Percentiles rank a stretch among this genome's conserved stretches.
These are phyloP conservation scores for Pseudogymnoascus sp. DNA, from an alignment of 2,329 filamentous ascomycete species.

Conservation along the genomic window DNA sequence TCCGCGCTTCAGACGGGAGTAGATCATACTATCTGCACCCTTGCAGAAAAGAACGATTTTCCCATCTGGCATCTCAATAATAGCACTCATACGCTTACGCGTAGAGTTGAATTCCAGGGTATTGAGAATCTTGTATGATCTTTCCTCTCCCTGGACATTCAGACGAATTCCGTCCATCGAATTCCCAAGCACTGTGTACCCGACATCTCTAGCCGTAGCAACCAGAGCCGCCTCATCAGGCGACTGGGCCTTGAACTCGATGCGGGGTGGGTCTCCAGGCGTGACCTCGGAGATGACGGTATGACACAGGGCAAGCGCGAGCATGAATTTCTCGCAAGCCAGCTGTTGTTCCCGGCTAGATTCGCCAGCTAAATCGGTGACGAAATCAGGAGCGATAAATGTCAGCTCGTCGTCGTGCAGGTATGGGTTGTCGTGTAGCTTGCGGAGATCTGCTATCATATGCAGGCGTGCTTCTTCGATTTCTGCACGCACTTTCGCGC, in stretches of 20 bases:
- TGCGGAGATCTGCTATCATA: constrained; percentile 65
- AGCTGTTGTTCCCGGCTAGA: constrained; percentile 68
- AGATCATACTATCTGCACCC: constrained; percentile 94
- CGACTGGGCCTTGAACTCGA: constrained; percentile 94
- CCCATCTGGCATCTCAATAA: constrained; percentile 87
- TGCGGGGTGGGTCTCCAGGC: constrained; percentile 78
- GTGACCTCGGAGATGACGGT: constrained; percentile 87
- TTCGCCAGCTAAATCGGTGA: constrained; percentile 71
- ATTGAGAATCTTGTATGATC: constrained; percentile 80
- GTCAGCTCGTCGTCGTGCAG: constrained; percentile 83
- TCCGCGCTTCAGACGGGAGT: constrained; percentile 76
- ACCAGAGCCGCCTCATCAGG: constrained; percentile 94
- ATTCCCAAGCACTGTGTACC: constrained; percentile 82
- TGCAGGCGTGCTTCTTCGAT: constrained; percentile 69
- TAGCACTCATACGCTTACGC: constrained; percentile 95
- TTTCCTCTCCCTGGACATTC: constrained; percentile 80
- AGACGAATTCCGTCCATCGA: constrained; percentile 73
- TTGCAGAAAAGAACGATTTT: constrained; percentile 92
- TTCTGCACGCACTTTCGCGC: constrained; percentile 60
- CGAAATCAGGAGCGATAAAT: constrained; percentile 85
- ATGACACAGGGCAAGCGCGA: constrained; percentile 87
- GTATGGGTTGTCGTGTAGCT: constrained; percentile 82
- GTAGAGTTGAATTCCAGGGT: constrained; percentile 97
- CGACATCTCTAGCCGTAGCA: constrained; percentile 89
- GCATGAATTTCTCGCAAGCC: constrained; percentile 86